These are phyloP conservation scores for Hygrocybe punicea DNA, from an alignment of 768 basidiomycete species.

Conservation along the genomic window DNA sequence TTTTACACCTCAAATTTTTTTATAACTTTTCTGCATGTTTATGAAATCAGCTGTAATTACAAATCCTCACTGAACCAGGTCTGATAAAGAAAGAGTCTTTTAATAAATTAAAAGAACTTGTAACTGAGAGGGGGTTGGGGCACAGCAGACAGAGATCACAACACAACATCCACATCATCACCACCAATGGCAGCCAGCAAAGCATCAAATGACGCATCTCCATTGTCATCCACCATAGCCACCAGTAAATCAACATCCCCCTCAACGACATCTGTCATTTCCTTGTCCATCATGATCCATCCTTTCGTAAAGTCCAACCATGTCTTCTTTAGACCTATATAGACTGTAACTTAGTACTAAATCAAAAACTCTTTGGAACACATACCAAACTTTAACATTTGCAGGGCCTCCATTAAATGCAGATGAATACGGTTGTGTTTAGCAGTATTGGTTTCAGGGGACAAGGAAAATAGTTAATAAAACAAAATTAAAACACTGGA, in stretches of 20 bases:
- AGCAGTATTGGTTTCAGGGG: constrained; percentile 14
- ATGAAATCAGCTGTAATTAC: too few relatives aligned
- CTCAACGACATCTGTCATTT: not conserved
- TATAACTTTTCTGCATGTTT: too few relatives aligned
- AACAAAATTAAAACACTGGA: not conserved
- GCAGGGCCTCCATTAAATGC: constrained; percentile 17
- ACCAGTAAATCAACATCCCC: not conserved
- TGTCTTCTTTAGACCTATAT: constrained; percentile 6
- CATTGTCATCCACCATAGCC: not conserved
- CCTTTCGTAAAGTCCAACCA: constrained; percentile 9
- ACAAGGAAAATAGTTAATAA: not conserved
- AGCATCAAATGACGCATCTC: not conserved
- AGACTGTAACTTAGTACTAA: not conserved
- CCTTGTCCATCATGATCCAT: not conserved
- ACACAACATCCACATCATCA: not conserved
- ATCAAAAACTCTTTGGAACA: not conserved
- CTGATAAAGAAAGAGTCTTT: too few relatives aligned
- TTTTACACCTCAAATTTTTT: too few relatives aligned
- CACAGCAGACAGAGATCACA: too few relatives aligned
- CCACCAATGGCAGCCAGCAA: not conserved
- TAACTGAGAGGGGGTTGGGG: too few relatives aligned
- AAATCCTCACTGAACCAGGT: too few relatives aligned
- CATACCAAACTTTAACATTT: constrained; percentile 17
- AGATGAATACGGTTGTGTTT: constrained; percentile 12
- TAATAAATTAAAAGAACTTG: too few relatives aligned